A percentile compares a stretch with the other conserved stretches of the same genome.
Conservation (phyloP, 768 basidiomycete species). For the Phylloporus scabripes region DNA sequence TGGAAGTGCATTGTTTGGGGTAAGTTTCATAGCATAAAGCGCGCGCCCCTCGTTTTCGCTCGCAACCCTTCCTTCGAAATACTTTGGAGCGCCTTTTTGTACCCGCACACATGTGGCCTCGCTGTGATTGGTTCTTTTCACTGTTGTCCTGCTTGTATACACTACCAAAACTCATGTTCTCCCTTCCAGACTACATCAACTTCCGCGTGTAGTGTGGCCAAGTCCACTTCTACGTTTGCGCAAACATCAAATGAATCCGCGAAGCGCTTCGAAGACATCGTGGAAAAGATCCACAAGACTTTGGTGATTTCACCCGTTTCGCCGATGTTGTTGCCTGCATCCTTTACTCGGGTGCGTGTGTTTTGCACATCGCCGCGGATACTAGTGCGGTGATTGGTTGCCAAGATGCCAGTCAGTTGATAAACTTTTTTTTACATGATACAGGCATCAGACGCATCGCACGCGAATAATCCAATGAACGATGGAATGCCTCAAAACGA, state of each 20-base stretch:
- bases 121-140: constrained; percentile 7
- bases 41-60: constrained; percentile 7
- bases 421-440: neutral
- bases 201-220: constrained; percentile 4
- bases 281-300: constrained; percentile 62
- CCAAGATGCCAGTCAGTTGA: neutral
- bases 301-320: constrained; percentile 54
- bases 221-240: constrained; percentile 7
- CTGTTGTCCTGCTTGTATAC: neutral
- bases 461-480: neutral
- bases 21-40: constrained; percentile 10
- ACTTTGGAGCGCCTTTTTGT: neutral
- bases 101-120: constrained; percentile 10
- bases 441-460: constrained; percentile 3
- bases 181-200: constrained; percentile 3
- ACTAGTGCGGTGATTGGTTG: too few species aligned
- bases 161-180: constrained; percentile 13
- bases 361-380: neutral
- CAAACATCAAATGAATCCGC: constrained; percentile 7
- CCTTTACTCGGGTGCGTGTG: constrained; percentile 13
- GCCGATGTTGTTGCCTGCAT: constrained; percentile 27
- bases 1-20: constrained; percentile 23
- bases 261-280: constrained; percentile 46
- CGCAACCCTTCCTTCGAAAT: neutral
- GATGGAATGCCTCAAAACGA: neutral